Base-by-base conservation (phyloP, 2,329 filamentous ascomycete species). In the Coniochaeta prunicola region DNA sequence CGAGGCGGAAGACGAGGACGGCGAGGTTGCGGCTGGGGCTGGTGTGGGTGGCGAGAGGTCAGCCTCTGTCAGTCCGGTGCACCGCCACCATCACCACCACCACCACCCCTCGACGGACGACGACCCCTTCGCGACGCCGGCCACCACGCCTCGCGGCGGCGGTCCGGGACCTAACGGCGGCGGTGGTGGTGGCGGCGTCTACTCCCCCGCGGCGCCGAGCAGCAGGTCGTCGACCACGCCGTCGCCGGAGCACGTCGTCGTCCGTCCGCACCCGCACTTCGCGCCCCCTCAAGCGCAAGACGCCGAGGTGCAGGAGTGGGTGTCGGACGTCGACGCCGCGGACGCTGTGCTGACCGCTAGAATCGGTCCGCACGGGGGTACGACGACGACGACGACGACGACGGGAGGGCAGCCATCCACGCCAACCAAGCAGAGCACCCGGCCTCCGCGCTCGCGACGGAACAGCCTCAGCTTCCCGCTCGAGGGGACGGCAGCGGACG, bases 301-400 rank as follows among this genome's bases (percentile, higher is more conserved):
- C 63, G 77, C 77, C 0, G 82, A 84, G 33, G 81, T 85, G 2
- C 79, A 80, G 59, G 79, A 80, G 61, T 85, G 82, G 82, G 80
- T 83, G 53, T 76, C 77, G 0, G 80, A 83, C 36, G 74, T 84
- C 1, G 81, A 84, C 60, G 80, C 77, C 2, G 77, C 80, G 1
- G 81, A 84, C 60, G 75, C 78, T 1, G 71, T 85, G 9, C 72
- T 84, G 19, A 72, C 76, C 2, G 67, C 73, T 2, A 76, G 75
- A 53, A 75, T 78, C 67, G 72, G 73, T 50, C 69, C 69, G n/a
- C 66, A 67, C 36, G 63, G 63, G 42, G 63, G 66, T 4, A 60
- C 66, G 24, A 36, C 54, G 17, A 58, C 53, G 24, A 61, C 64
- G 10, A 58, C 58, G 12, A 31, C 45, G 3, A 64, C 64, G 12